phyloP scores from a whole-genome alignment of 768 basidiomycete genomes.

The Leccinum subtestaceum region DNA sequence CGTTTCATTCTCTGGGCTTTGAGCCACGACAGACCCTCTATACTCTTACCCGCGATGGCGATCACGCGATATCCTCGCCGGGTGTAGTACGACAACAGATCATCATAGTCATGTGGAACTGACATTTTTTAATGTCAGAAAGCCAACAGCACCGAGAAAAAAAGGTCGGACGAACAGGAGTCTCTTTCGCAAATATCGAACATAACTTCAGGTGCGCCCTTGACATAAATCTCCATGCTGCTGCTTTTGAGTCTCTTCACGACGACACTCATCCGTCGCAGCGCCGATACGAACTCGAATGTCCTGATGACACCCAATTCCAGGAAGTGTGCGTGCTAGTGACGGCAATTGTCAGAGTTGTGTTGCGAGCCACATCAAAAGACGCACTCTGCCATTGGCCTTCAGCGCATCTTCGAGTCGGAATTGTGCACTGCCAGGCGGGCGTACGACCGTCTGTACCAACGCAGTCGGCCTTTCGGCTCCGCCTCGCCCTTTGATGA shows the following conservation, averaged over 20 bases:
- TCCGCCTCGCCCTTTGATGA: slow-evolving; percentile 63
- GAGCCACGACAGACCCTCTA: slow-evolving; percentile 93
- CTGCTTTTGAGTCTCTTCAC: slow-evolving; percentile 91
- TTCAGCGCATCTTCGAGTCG: slow-evolving; percentile 91
- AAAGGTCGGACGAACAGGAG: slow-evolving; percentile 67
- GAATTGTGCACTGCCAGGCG: slow-evolving; percentile 90
- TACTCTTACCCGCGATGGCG: slow-evolving; percentile 93
- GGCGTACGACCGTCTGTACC: slow-evolving; percentile 94
- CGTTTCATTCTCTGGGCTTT: slow-evolving; percentile 96
- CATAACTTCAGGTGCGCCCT: slow-evolving; percentile 99
- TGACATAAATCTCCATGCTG: slow-evolving; percentile 98
- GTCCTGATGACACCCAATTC: slow-evolving; percentile 95
- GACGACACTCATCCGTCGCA: slow-evolving; percentile 96
- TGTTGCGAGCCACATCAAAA: neutral
- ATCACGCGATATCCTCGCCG: slow-evolving; percentile 96
- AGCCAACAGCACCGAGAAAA: neutral
- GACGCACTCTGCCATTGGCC: slow-evolving; percentile 68
- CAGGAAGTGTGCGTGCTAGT: slow-evolving; percentile 91
- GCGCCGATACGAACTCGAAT: slow-evolving; percentile 92
- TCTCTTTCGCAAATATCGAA: slow-evolving; percentile 86
- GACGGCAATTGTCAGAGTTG: slow-evolving; percentile 1
- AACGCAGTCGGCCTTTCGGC: slow-evolving; percentile 76
- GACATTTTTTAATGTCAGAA: slow-evolving; percentile 13
- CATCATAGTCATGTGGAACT: slow-evolving; percentile 98
- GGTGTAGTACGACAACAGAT: slow-evolving; percentile 94